Base-by-base conservation (phyloP, 106 monocot genomes). In the Triglochin maritima region DNA sequence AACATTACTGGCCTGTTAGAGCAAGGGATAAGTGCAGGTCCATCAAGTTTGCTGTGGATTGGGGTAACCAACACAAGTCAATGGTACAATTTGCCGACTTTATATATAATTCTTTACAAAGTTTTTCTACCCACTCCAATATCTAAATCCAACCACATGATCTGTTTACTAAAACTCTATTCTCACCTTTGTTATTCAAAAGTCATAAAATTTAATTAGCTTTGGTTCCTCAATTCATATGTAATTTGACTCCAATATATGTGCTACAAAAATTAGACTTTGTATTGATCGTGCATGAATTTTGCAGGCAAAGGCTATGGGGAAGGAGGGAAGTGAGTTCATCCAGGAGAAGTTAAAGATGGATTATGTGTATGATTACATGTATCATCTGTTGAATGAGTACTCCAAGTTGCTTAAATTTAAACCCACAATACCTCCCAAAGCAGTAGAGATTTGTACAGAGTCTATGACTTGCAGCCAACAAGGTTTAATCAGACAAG, bases 1-100 rank as follows among this genome's bases (percentile, higher is more conserved):
- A 86, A 4, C 93, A 93, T 59, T 93, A 93, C 67, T 93, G 88
- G 85, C 93, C 93, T 0, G 57, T 93, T 46, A 49, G 66, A 4
- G 72, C 69, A 1, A 62, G 70, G 0, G 75, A 81, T 49, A 81
- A 79, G 67, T 93, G 92, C 69, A 68, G 79, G 7, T 69, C 68
- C 56, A 69, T 69, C 68, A 69, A 69, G 29, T 69, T 69, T 45
- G 68, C 68, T 29, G 68, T 69, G 10, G 68, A 69, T 7, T 69
- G 68, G 68, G 54, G 54, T 16, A 69, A 69, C 7, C 5, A 44
- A 9, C 54, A 69, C 68, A 57, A 55, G 13, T 42, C 45, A 56
- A 44, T 56, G 68, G 68, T 69, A 42, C 13, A 56, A 4, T 3
- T 63, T n/a, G n/a, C n/a, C n/a, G n/a, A n/a, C n/a, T n/a, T n/a